Evolutionary conservation across 1,284 basidiomycete genomes (phyloP).

Genomic region (Neotropicomus parvogracilis): DNA sequence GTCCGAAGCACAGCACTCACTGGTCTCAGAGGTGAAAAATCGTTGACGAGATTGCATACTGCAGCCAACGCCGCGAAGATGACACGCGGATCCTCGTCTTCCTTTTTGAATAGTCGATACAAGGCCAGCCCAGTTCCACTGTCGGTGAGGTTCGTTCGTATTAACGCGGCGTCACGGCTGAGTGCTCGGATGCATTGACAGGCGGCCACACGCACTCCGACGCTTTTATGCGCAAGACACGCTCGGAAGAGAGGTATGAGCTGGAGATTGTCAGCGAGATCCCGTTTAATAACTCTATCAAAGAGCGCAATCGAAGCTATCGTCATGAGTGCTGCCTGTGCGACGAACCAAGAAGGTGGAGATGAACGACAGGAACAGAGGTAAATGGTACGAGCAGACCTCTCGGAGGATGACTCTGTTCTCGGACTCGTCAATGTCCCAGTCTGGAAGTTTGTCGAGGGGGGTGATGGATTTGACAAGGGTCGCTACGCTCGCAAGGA

Average conservation of each 20-base stretch:
- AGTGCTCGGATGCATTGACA: constrained; percentile 84
- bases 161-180: constrained; percentile 70
- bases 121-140: constrained; percentile 72
- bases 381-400: constrained; percentile 38
- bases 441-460: constrained; percentile 36
- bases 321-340: constrained; percentile 66
- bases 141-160: constrained; percentile 82
- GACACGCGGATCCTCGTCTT: constrained; percentile 67
- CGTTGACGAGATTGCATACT: constrained; percentile 81
- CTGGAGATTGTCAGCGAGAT: constrained; percentile 54
- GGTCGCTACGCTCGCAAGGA: constrained; percentile 45
- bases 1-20: constrained; percentile 40
- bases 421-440: constrained; percentile 63
- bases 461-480: constrained; percentile 55
- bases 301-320: constrained; percentile 69
- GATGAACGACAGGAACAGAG: constrained; percentile 1
- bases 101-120: constrained; percentile 53
- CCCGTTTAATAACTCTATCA: constrained; percentile 65
- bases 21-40: constrained; percentile 77
- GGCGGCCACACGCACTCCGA: constrained; percentile 78
- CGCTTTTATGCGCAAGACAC: constrained; percentile 57
- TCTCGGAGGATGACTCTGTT: constrained; percentile 58
- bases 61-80: constrained; percentile 69
- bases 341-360: not conserved
- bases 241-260: constrained; percentile 54